These are phyloP conservation scores for Sarcocystis neurona DNA, from an alignment of 169 alveolate genomes.

Conservation along the genomic window DNA sequence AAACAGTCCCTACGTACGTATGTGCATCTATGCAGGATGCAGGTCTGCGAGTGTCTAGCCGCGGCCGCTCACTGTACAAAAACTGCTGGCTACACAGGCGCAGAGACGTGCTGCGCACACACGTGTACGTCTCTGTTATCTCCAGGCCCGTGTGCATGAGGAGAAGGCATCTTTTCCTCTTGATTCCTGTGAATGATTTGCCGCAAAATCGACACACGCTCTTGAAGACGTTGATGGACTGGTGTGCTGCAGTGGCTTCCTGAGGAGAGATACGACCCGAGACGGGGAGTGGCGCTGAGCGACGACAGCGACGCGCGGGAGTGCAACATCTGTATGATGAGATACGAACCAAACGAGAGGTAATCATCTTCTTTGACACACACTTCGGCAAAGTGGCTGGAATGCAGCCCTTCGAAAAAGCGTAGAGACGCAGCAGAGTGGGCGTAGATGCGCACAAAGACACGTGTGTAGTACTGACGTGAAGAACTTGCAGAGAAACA, in stretches of 20 bases:
- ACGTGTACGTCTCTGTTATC: too few relatives aligned
- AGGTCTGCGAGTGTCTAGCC: too few relatives aligned
- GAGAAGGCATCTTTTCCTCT: too few relatives aligned
- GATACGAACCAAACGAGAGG: constrained; percentile 1
- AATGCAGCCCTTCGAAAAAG: neutral
- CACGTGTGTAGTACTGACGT: neutral
- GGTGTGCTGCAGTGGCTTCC: constrained; percentile 38
- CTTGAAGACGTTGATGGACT: too few relatives aligned
- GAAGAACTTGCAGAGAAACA: neutral
- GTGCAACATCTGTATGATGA: constrained; percentile 2
- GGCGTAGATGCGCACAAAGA: neutral
- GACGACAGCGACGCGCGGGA: constrained; percentile 19
- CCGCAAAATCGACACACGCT: too few relatives aligned
- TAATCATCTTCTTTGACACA: neutral
- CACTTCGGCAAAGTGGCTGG: neutral
- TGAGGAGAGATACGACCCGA: neutral
- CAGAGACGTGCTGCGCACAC: too few relatives aligned
- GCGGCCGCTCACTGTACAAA: too few relatives aligned
- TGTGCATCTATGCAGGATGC: too few relatives aligned
- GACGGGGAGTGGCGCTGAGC: neutral
- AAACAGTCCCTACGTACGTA: too few relatives aligned
- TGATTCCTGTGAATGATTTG: too few relatives aligned
- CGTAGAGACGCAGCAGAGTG: neutral
- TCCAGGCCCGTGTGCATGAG: too few relatives aligned
- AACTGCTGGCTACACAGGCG: too few relatives aligned